These are phyloP conservation scores for Eimeria praecox DNA, from an alignment of 169 alveolate genomes.

Conservation along the genomic window DNA sequence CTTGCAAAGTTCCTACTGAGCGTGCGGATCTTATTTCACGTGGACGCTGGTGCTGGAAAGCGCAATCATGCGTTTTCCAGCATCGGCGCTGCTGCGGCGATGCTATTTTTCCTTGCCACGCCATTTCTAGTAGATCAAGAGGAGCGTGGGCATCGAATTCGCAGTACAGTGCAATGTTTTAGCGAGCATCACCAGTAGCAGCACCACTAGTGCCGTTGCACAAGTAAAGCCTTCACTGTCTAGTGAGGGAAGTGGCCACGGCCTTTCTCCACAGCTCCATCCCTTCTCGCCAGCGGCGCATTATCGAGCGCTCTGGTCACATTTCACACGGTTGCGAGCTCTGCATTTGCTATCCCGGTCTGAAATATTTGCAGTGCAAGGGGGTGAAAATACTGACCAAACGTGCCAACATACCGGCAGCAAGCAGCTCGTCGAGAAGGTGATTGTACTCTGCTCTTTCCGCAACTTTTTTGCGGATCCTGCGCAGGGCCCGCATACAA, in stretches of 20 bases:
- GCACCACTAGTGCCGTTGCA: background rate
- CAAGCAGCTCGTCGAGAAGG: slow-evolving; percentile 66
- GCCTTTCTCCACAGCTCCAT: slow-evolving; percentile 72
- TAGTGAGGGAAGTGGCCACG: slow-evolving; percentile 54
- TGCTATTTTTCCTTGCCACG: background rate
- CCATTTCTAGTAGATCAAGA: background rate
- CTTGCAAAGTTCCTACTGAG: background rate
- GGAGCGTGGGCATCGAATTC: background rate
- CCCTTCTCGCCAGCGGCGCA: slow-evolving; percentile 72
- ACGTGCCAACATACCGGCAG: slow-evolving; percentile 42
- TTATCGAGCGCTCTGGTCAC: slow-evolving; percentile 62
- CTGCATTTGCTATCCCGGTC: background rate
- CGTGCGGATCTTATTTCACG: background rate
- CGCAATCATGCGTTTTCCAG: background rate
- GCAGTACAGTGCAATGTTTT: background rate
- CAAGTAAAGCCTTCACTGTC: background rate
- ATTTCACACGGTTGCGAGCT: background rate
- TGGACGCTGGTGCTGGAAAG: background rate
- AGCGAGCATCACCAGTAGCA: background rate
- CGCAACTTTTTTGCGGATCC: slow-evolving; percentile 71
- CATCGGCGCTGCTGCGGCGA: background rate
- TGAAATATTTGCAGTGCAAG: background rate
- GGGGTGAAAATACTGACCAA: background rate
- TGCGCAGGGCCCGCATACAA: background rate
- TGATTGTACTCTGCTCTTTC: slow-evolving; percentile 66